Evolutionary conservation across 352 stramenopile genomes (phyloP), one percentile per base, ranked within the genome.

Genomic region (Phytopythium delawarense): DNA sequence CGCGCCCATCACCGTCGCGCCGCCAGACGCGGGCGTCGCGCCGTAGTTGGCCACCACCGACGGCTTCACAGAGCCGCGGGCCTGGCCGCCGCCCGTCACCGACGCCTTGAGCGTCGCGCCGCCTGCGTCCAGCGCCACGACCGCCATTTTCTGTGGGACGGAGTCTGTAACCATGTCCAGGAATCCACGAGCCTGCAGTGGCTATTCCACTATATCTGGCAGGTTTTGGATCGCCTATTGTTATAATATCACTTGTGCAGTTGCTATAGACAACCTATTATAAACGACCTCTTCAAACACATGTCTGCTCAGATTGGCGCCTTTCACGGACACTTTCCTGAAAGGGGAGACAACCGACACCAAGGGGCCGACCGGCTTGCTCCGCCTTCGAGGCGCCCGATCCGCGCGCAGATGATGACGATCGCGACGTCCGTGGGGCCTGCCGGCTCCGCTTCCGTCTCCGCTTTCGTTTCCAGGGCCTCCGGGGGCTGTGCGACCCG

Each of bases 101-200:
- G 79, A 75, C 61, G 83, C 80, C 66, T 88, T 88, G 52, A 92
- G 67, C 66, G 80, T 81, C 48, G 73, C 75, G 53, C 80, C 83
- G 50, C 83, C 83, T 1, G 70, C 70, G 53, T 92, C 83, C 35
- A 92, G 62, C 28, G 71, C 79, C 21, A 90, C 63, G 12, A 87
- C 78, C 45, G 45, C 45, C 45, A 32, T 7, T 15, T 4, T 23
- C 45, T n/a, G 5, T 45, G 15, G 39, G 72, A 59, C 69, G 2
- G 35, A 40, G 28, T 32, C 25, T n/a, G n/a, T 1, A 30, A 30
- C 25, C 25, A 4, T 1, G 25, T 30, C 25, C 25, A 30, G 25
- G 25, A 30, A 30, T 30, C 25, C 25, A 30, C 25, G 25, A 30
- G 3, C 1, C 25, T 4, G 25, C 25, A 30, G 25, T 30, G 25